Percentiles rank a stretch among this genome's conserved stretches.
phyloP scores from a whole-genome alignment of 176 grass and related monocot genomes.

The Carex pumila region DNA sequence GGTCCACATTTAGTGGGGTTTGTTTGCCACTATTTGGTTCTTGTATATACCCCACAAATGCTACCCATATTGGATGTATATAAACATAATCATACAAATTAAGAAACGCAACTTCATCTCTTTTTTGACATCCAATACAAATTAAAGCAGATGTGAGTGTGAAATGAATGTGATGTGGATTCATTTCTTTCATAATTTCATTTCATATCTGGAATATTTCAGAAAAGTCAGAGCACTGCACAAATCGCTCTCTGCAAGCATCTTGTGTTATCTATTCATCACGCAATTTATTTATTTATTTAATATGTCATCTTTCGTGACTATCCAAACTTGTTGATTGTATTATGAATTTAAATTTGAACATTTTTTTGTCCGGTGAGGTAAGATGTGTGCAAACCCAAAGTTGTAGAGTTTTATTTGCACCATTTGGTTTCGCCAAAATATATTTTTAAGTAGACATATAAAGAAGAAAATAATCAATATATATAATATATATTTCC shows the following conservation, averaged over 20 bases:
- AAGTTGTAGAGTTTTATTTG: background rate
- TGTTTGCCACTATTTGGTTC: background rate
- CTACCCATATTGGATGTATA: conserved; percentile 5
- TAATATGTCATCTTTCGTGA: background rate
- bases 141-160: background rate
- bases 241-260: background rate
- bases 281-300: background rate
- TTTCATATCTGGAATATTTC: background rate
- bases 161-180: background rate
- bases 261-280: conserved; percentile 5
- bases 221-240: background rate
- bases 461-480: background rate
- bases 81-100: conserved; percentile 5
- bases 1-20: background rate
- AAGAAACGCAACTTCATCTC: background rate
- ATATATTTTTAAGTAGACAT: background rate
- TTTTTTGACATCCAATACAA: background rate
- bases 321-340: background rate
- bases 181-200: background rate
- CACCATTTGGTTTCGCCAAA: background rate
- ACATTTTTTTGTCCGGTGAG: background rate
- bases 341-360: background rate
- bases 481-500: background rate
- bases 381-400: background rate
- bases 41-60: conserved; percentile 10